Conservation (phyloP, 352 stramenopile species). For the Bremia lactucae region DNA sequence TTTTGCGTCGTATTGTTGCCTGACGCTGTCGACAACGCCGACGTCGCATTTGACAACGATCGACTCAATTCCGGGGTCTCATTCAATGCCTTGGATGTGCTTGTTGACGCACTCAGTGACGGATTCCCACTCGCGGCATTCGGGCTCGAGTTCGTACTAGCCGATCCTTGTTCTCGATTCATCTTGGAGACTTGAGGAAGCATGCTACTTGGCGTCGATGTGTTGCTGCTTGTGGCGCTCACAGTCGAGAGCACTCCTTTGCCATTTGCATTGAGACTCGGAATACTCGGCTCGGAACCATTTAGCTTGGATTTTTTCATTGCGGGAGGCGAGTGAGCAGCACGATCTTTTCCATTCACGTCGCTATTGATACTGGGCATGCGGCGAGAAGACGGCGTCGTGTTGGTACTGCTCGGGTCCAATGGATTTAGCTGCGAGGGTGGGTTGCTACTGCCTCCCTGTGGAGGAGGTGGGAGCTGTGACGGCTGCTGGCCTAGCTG, state of each 20-base stretch:
- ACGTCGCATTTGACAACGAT: slow-evolving; percentile 7
- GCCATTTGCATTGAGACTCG: slow-evolving; percentile 54
- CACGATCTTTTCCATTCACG: slow-evolving; percentile 46
- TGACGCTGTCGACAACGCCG: slow-evolving; percentile 19
- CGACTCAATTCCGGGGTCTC: slow-evolving; percentile 19
- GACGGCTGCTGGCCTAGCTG: slow-evolving; percentile 46
- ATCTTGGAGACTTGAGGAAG: slow-evolving; percentile 47
- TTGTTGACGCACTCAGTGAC: slow-evolving; percentile 24
- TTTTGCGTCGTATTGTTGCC: slow-evolving; percentile 58
- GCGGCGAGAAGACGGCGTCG: slow-evolving; percentile 44
- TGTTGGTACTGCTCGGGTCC: slow-evolving; percentile 36
- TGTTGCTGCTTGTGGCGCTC: slow-evolving; percentile 12
- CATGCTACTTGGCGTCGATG: slow-evolving; percentile 18
- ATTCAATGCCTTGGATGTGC: slow-evolving; percentile 22
- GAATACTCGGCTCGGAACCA: slow-evolving; percentile 38
- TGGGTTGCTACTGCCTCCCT: slow-evolving; percentile 12
- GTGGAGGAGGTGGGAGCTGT: slow-evolving; percentile 29
- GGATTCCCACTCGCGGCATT: slow-evolving; percentile 17
- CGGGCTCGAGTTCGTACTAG: slow-evolving; percentile 48
- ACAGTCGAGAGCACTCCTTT: slow-evolving; percentile 47
- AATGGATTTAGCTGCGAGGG: slow-evolving; percentile 52
- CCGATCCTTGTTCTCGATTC: slow-evolving; percentile 36
- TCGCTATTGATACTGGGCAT: slow-evolving; percentile 65
- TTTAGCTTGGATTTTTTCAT: slow-evolving; percentile 75
- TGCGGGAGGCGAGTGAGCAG: slow-evolving; percentile 42